A percentile compares a stretch with the other conserved stretches of the same genome.
These are phyloP conservation scores for Mytilinidion resinicola DNA, from an alignment of 495 filamentous ascomycete species.

Conservation along the genomic window DNA sequence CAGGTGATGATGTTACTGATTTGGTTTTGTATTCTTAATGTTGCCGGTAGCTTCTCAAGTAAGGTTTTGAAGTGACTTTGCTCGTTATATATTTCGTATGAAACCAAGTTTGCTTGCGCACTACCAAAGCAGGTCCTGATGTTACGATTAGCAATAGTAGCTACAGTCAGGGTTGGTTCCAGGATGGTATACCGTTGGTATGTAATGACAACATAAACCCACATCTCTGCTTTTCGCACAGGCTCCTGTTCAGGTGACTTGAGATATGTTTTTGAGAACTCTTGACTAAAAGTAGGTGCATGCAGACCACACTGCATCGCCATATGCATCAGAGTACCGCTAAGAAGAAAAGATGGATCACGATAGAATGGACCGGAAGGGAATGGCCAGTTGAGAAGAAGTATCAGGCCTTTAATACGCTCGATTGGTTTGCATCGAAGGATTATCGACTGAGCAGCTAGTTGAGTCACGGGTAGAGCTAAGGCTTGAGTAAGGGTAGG, in stretches of 20 bases:
- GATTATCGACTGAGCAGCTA: conserved; percentile 1
- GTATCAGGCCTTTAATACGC: conserved; percentile 1
- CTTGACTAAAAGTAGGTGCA: conserved; percentile 5
- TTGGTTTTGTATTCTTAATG: conserved; percentile 1
- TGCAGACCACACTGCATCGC: conserved; percentile 1
- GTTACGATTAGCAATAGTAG: neutral
- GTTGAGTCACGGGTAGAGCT: conserved; percentile 1
- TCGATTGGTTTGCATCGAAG: neutral
- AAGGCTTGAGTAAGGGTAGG: conserved; percentile 2
- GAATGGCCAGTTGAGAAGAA: conserved; percentile 6
- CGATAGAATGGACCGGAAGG: neutral
- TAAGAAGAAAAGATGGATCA: conserved; percentile 4
- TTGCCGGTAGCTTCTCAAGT: neutral
- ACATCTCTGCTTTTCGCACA: conserved; percentile 1
- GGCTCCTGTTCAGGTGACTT: conserved; percentile 2
- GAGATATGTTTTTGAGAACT: neutral
- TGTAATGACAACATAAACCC: conserved; percentile 2
- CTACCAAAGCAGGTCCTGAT: conserved; percentile 1
- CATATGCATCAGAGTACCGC: neutral
- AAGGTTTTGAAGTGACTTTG: conserved; percentile 2
- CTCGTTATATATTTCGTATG: conserved; percentile 3
- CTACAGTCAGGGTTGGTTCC: neutral
- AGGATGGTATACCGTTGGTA: neutral
- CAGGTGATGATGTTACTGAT: conserved; percentile 1
- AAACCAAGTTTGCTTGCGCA: conserved; percentile 2